phyloP scores from a whole-genome alignment of 2,329 filamentous ascomycete species.

The Hymenoscyphus fructigenus region DNA sequence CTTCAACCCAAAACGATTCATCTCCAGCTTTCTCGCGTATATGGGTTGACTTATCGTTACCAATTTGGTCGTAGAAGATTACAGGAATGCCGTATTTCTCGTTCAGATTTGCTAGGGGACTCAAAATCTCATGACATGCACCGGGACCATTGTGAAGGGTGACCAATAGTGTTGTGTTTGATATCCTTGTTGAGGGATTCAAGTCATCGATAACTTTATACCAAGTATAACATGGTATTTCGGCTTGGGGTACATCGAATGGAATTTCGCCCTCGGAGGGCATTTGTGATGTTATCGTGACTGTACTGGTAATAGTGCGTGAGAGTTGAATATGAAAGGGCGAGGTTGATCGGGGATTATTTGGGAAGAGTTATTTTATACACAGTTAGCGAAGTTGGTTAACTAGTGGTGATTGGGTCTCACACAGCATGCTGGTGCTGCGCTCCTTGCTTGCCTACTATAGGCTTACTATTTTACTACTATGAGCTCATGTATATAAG shows the following conservation, averaged over 20 bases:
- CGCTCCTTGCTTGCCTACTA: not conserved
- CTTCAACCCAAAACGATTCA: slow-evolving; percentile 45
- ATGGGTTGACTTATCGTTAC: slow-evolving; percentile 49
- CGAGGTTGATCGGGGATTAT: not conserved
- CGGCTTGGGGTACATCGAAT: slow-evolving; percentile 36
- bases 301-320: not conserved
- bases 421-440: not conserved
- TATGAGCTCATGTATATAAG: too few species aligned
- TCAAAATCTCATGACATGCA: slow-evolving; percentile 44
- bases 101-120: slow-evolving; percentile 41
- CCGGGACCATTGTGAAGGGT: slow-evolving; percentile 48
- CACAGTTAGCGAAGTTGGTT: not conserved
- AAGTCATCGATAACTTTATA: slow-evolving; percentile 42
- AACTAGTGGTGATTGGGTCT: not conserved
- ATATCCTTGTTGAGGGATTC: slow-evolving; percentile 13
- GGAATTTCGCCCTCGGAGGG: slow-evolving; percentile 8
- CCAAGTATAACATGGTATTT: slow-evolving; percentile 39
- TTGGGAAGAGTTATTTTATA: not conserved
- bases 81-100: slow-evolving; percentile 43
- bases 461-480: too few species aligned
- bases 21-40: slow-evolving; percentile 46
- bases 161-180: slow-evolving; percentile 35
- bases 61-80: slow-evolving; percentile 55
- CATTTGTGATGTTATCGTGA: not conserved
- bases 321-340: not conserved